phyloP scores from a whole-genome alignment of 495 filamentous ascomycete genomes.

The Trichocladium antarcticum region DNA sequence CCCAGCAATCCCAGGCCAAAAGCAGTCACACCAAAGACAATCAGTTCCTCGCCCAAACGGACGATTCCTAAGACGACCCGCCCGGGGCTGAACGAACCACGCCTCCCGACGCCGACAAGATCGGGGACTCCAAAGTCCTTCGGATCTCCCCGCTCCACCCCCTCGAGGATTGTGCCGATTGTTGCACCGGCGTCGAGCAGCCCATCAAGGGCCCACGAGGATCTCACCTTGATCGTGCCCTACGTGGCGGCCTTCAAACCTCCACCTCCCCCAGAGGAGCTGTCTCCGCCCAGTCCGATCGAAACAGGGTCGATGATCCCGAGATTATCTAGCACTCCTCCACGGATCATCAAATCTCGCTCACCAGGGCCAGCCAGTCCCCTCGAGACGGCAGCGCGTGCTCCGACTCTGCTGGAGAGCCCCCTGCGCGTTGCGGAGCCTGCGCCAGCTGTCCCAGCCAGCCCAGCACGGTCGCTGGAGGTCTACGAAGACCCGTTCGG shows the following conservation, averaged over 20 bases:
- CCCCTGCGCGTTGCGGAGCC: slow-evolving; percentile 9
- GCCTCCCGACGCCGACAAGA: slow-evolving; percentile 29
- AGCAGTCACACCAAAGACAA: slow-evolving; percentile 31
- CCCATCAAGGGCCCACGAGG: slow-evolving; percentile 35
- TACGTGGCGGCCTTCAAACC: slow-evolving; percentile 13
- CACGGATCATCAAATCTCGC: slow-evolving; percentile 9
- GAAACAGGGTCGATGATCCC: neutral
- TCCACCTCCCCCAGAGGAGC: slow-evolving; percentile 9
- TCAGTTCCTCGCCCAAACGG: slow-evolving; percentile 34
- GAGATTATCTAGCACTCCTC: slow-evolving; percentile 1
- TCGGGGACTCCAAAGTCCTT: slow-evolving; percentile 17
- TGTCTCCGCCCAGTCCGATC: neutral
- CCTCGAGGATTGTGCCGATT: slow-evolving; percentile 22
- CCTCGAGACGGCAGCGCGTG: neutral
- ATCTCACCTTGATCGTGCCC: slow-evolving; percentile 42
- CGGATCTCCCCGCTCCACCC: slow-evolving; percentile 31
- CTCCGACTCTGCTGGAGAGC: slow-evolving; percentile 1
- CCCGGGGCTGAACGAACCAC: slow-evolving; percentile 38
- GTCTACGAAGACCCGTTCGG: slow-evolving; percentile 53
- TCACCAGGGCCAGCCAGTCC: slow-evolving; percentile 14
- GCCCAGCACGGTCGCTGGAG: slow-evolving; percentile 34
- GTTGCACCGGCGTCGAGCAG: slow-evolving; percentile 15
- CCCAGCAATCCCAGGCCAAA: slow-evolving; percentile 26
- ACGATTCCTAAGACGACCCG: slow-evolving; percentile 29
- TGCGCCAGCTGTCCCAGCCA: slow-evolving; percentile 17